phyloP scores from a whole-genome alignment of 2,329 filamentous ascomycete genomes.

The Trichoderma harzianum region DNA sequence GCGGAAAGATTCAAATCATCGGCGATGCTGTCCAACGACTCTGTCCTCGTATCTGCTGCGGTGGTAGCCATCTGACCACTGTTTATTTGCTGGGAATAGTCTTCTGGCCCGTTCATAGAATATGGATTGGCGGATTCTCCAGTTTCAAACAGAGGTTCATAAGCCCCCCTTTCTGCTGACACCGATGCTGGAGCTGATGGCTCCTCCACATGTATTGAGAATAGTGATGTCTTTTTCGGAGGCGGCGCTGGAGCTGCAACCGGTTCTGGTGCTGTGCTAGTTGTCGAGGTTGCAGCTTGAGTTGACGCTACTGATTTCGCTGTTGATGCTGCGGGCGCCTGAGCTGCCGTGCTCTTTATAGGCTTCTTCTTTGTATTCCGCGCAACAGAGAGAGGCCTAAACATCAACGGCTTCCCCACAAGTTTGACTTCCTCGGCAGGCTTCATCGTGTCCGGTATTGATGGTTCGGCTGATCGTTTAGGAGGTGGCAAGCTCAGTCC shows the following conservation, averaged over 20 bases:
- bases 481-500: slow-evolving; percentile 40
- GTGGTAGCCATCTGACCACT: slow-evolving; percentile 29
- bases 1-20: slow-evolving; percentile 75
- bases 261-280: slow-evolving; percentile 22
- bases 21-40: slow-evolving; percentile 68
- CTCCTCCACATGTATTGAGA: slow-evolving; percentile 57
- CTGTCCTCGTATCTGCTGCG: slow-evolving; percentile 31
- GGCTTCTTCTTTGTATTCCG: slow-evolving; percentile 66
- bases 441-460: slow-evolving; percentile 55
- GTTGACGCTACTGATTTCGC: slow-evolving; percentile 2
- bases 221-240: slow-evolving; percentile 63
- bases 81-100: slow-evolving; percentile 31
- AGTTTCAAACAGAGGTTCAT: slow-evolving; percentile 51
- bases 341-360: slow-evolving; percentile 24
- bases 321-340: slow-evolving; percentile 12
- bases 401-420: slow-evolving; percentile 78
- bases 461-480: slow-evolving; percentile 41
- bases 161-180: slow-evolving; percentile 32
- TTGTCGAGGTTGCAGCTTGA: slow-evolving; percentile 2
- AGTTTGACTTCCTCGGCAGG: slow-evolving; percentile 63
- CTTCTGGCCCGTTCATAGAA: slow-evolving; percentile 26
- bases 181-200: slow-evolving; percentile 25
- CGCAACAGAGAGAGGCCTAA: slow-evolving; percentile 82
- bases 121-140: slow-evolving; percentile 17
- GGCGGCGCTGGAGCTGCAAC: slow-evolving; percentile 25